Base-by-base conservation (phyloP, 306 rosid genomes). In the Vicia sativa region DNA sequence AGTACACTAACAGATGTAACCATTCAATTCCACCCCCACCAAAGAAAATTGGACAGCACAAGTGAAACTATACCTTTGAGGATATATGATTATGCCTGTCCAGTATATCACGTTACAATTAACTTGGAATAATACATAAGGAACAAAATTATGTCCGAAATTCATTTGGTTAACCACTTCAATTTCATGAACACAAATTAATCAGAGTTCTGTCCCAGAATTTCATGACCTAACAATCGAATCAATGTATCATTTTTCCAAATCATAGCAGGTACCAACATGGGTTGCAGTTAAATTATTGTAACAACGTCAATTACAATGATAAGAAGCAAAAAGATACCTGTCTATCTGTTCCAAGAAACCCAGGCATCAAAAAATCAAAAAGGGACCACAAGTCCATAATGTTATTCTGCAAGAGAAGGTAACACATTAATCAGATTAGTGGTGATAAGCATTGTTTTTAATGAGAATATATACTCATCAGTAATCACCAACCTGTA, bases 381-480 rank as follows among this genome's bases (percentile, higher is more conserved):
- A 93, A 93, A 68, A 93, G 98, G 43, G 98, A 93, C 98, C 98
- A 93, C 78, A 93, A 78, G 74, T 93, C 98, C 98, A 93, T 88
- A 76, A 93, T 79, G 72, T 93, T 93, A 73, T 93, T 93, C 98
- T 93, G 91, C 91, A 85, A 73, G 49, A 75, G 58, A 76, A 70
- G 50, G 50, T 14, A 34, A 63, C 58, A 45, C 26, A 59, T 19
- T 72, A 41, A 74, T 83, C 77, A 76, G 65, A 49, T 43, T 63
- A 68, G 56, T 61, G 42, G 42, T 11, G 41, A 42, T 35, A 31
- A 19, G 2, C 21, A 65, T 66, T 71, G 21, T 11, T 67, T 62
- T 64, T 4, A 65, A 42, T 15, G 41, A 60, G 53, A 31, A 61
- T 37, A 41, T 63, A 56, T 65, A 73, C 66, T 41, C 35, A 16